A percentile compares a stretch with the other conserved stretches of the same genome.
Conservation (phyloP, 352 stramenopile species). For the Globisporangium splendens region DNA sequence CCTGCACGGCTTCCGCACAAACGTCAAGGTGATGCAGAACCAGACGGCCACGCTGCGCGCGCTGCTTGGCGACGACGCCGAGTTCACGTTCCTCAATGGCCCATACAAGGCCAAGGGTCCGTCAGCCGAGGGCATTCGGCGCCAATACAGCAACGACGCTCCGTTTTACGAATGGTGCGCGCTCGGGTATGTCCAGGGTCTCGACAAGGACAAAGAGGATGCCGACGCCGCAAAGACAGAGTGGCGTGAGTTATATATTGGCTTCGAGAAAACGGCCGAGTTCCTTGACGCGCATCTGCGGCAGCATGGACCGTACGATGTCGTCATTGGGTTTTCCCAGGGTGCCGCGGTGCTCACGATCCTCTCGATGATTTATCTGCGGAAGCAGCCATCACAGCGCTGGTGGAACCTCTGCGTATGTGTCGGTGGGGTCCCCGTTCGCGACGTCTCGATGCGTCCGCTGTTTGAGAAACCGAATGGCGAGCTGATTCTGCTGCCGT, state of each 20-base stretch:
- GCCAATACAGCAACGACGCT: constrained; percentile 49
- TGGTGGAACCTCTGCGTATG: constrained; percentile 58
- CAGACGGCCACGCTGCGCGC: constrained; percentile 55
- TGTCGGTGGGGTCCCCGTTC: constrained; percentile 34
- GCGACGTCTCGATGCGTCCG: constrained; percentile 31
- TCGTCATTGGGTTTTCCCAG: constrained; percentile 78
- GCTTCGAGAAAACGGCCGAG: constrained; percentile 41
- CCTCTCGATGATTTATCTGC: constrained; percentile 53
- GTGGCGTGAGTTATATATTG: constrained; percentile 19
- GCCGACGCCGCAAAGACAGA: constrained; percentile 3
- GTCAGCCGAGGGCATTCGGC: constrained; percentile 55
- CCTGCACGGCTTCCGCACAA: constrained; percentile 72
- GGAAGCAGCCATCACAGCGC: constrained; percentile 22
- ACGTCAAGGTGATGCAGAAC: constrained; percentile 65
- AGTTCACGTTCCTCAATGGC: constrained; percentile 72
- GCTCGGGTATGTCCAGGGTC: constrained; percentile 20
- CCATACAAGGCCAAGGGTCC: constrained; percentile 48
- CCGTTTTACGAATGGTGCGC: constrained; percentile 78
- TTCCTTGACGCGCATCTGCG: constrained; percentile 56
- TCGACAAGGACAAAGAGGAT: constrained; percentile 11
- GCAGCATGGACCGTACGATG: constrained; percentile 63
- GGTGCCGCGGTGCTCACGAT: constrained; percentile 62
- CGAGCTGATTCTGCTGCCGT: constrained; percentile 29
- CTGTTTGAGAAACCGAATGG: constrained; percentile 46
- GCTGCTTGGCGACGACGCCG: constrained; percentile 45